Base-by-base conservation (phyloP, 2,329 filamentous ascomycete species). In the Tolypocladium cylindrosporum region DNA sequence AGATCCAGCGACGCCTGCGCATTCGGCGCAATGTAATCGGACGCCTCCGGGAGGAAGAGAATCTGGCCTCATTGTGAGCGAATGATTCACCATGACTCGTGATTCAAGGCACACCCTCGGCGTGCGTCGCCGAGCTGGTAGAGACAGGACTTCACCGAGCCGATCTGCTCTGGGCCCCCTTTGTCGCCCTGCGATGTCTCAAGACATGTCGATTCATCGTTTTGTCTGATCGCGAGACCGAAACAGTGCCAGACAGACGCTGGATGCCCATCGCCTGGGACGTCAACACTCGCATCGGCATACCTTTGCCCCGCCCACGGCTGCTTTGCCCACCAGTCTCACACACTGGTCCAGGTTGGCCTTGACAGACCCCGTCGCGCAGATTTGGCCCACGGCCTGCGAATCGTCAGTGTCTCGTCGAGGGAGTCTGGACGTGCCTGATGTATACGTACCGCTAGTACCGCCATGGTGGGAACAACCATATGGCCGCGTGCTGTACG, bases 1-100 rank as follows among this genome's bases (percentile, higher is more conserved):
- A 97, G 84, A 5, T 83, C 79, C 10, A 91, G 74, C 0, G 87
- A 88, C 65, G 92, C 86, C 13, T 82, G 71, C 2, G 86, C 78
- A 0, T 84, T 86, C 1, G 81, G 77, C 24, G 85, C 88, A 66
- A 97, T 91, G 77, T 96, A 97, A 75, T 96, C 91, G 58, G 84
- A 85, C 31, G 93, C 93, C 79, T 97, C 93, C 14, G 93, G 93
- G 56, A 97, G 86, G 75, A 97, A 97, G 55, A 97, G 82, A 21
- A 89, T 84, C 83, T 89, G 61, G 31, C 10, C 16, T n/a, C 24
- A 24, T 50, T 13, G 45, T 58, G 21, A 60, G 58, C 39, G 24
- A 37, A 53, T 14, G 31, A 16, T 7, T 16, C 11, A 6, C 19
- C 10, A 19, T 19, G n/a, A 39, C 37, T 16, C 14, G 13, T 4